Percentiles rank a stretch among this genome's conserved stretches.
Evolutionary conservation across 1,139 yeast species (phyloP).

Genomic region (Blastobotrys malaysiensis): DNA sequence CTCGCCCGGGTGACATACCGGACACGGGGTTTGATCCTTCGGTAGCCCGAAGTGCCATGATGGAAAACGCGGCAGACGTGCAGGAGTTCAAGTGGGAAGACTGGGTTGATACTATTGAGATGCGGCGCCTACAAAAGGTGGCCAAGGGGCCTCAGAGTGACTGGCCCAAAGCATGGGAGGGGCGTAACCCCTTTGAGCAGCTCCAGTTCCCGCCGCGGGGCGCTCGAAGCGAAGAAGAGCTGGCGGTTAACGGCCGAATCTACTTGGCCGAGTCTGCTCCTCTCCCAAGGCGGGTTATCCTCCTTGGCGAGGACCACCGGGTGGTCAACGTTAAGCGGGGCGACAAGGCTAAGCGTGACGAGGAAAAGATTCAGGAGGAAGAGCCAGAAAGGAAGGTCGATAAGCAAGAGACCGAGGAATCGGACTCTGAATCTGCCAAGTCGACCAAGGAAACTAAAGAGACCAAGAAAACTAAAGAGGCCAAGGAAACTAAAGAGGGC

Average conservation of each 20-base stretch:
- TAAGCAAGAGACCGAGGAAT: not conserved
- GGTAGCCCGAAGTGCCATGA: slow-evolving; percentile 10
- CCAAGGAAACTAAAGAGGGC: not conserved
- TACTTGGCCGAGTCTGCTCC: slow-evolving; percentile 24
- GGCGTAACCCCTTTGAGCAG: slow-evolving; percentile 11
- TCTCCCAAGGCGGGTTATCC: slow-evolving; percentile 25
- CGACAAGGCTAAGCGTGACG: not conserved
- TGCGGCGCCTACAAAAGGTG: slow-evolving; percentile 14
- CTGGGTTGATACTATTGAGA: slow-evolving; percentile 28
- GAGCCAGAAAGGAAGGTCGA: slow-evolving; percentile 1
- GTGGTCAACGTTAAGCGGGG: slow-evolving; percentile 2
- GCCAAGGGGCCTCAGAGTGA: slow-evolving; percentile 6
- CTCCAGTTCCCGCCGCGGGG: slow-evolving; percentile 16
- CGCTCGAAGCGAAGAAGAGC: slow-evolving; percentile 23
- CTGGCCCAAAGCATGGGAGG: slow-evolving; percentile 10
- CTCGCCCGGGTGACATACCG: not conserved
- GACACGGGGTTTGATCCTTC: slow-evolving; percentile 15
- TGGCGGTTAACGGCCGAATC: slow-evolving; percentile 27
- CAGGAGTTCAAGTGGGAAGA: slow-evolving; percentile 26
- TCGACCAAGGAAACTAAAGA: not conserved
- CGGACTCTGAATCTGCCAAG: not conserved
- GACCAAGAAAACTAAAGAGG: not conserved
- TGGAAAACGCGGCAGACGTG: slow-evolving; percentile 29
- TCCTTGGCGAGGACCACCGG: slow-evolving; percentile 17
- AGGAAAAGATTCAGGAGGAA: not conserved